phyloP scores from a whole-genome alignment of 108 stramenopile species.

The Hondaea fermentalgiana region DNA sequence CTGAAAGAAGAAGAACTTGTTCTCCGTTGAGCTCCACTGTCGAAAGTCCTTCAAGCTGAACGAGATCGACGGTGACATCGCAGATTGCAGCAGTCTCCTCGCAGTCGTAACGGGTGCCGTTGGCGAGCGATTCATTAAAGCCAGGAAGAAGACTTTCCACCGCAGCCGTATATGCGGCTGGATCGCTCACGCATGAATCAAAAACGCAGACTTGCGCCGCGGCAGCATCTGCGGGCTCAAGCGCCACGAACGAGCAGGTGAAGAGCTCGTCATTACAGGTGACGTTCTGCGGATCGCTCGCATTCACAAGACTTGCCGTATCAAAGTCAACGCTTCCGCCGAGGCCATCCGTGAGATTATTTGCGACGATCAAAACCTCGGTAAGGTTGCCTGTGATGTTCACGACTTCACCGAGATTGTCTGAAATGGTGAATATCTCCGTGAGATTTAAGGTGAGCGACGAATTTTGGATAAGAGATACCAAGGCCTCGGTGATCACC shows the following conservation, averaged over 20 bases:
- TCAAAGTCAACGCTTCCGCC: not conserved
- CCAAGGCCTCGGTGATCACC: not conserved
- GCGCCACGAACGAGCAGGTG: not conserved
- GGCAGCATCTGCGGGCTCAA: not conserved
- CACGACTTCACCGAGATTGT: too few relatives aligned
- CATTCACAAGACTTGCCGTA: not conserved
- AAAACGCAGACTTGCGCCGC: not conserved
- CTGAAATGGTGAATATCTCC: too few relatives aligned
- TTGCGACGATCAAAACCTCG: too few relatives aligned
- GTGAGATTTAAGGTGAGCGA: too few relatives aligned
- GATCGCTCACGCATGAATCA: not conserved
- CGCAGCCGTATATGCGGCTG: not conserved
- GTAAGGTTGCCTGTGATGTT: too few relatives aligned
- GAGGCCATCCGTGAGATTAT: too few relatives aligned
- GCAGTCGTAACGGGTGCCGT: not conserved
- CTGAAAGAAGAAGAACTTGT: too few relatives aligned
- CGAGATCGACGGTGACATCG: not conserved
- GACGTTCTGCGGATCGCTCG: not conserved
- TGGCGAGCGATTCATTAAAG: not conserved
- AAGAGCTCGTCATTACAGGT: not conserved
- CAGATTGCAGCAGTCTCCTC: not conserved
- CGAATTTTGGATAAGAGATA: not conserved
- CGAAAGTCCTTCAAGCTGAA: not conserved
- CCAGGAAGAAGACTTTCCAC: not conserved
- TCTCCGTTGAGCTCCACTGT: not conserved